Conservation (phyloP, 345 rosid genomes). For the Carallia brachiata region DNA sequence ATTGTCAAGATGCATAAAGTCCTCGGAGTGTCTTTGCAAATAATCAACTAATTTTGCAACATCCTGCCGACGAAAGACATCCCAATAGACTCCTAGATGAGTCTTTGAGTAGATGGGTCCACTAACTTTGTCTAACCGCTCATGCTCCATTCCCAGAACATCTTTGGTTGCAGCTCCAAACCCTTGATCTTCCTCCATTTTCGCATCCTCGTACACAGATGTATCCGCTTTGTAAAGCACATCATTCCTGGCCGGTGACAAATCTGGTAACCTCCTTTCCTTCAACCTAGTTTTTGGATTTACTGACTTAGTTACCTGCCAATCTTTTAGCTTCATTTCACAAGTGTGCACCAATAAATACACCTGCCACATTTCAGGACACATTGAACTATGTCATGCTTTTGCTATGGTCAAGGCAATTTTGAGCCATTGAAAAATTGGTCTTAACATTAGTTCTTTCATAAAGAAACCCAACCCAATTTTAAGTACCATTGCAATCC, state of each 20-base stretch:
- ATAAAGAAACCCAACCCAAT: neutral
- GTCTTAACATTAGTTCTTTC: neutral
- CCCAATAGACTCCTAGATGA: constrained; percentile 69
- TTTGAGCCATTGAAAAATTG: no score
- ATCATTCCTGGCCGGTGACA: constrained; percentile 31
- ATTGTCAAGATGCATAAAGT: constrained; percentile 34
- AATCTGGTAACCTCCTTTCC: constrained; percentile 32
- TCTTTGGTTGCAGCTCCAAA: neutral
- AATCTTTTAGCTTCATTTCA: constrained; percentile 38
- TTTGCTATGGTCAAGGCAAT: no score
- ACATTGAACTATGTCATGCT: no score
- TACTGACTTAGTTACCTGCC: constrained; percentile 21
- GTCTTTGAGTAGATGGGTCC: constrained; percentile 19
- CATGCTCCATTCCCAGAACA: constrained; percentile 9
- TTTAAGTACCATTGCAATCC: constrained; percentile 1
- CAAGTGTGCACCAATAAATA: constrained; percentile 57
- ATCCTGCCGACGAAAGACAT: constrained; percentile 79
- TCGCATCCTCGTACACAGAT: constrained; percentile 29
- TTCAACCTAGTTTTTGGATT: constrained; percentile 22
- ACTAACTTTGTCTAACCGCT: neutral
- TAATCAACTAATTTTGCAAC: constrained; percentile 61
- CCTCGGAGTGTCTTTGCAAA: constrained; percentile 43
- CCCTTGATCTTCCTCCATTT: constrained; percentile 31
- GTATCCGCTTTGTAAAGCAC: constrained; percentile 23
- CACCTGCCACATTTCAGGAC: constrained; percentile 35